Percentiles rank a stretch among this genome's conserved stretches.
These are phyloP conservation scores for Aspergillus bridgeri DNA, from an alignment of 495 filamentous ascomycete species.

Conservation along the genomic window DNA sequence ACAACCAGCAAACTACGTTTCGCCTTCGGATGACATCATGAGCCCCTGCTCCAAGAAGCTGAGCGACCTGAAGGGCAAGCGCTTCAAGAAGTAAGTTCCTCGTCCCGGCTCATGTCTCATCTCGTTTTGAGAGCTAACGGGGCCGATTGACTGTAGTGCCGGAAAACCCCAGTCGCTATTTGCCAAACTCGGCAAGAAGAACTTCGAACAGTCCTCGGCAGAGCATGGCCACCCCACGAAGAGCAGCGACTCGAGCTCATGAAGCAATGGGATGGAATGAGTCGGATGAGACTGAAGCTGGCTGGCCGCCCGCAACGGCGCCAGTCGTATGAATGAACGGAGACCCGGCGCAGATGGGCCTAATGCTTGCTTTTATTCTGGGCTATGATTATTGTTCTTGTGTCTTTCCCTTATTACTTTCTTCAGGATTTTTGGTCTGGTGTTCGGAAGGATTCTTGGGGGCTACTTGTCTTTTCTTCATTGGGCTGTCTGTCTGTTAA, in stretches of 20 bases:
- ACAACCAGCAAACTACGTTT: constrained; percentile 67
- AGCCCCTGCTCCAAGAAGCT: constrained; percentile 91
- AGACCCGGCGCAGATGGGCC: not conserved
- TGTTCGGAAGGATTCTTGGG: not conserved
- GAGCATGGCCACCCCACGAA: constrained; percentile 1
- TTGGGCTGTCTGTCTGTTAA: not conserved
- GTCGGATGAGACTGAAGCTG: not conserved
- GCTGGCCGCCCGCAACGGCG: not conserved
- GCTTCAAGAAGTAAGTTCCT: constrained; percentile 53
- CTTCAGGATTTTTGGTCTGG: constrained; percentile 6
- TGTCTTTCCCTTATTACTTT: constrained; percentile 24
- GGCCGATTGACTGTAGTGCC: constrained; percentile 25
- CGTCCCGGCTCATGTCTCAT: not conserved
- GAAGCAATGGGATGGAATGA: not conserved
- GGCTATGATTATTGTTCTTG: constrained; percentile 9
- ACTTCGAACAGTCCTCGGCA: constrained; percentile 39
- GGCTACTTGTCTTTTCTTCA: constrained; percentile 8
- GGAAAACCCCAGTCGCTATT: constrained; percentile 49
- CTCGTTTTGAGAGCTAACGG: not conserved
- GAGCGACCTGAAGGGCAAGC: constrained; percentile 77
- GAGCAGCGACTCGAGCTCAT: not conserved
- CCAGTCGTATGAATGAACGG: constrained; percentile 2
- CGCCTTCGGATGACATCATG: constrained; percentile 91
- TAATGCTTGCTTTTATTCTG: constrained; percentile 7
- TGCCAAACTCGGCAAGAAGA: constrained; percentile 51